These are phyloP conservation scores for Termitomyces heimii DNA, from an alignment of 768 basidiomycete genomes.

Conservation along the genomic window DNA sequence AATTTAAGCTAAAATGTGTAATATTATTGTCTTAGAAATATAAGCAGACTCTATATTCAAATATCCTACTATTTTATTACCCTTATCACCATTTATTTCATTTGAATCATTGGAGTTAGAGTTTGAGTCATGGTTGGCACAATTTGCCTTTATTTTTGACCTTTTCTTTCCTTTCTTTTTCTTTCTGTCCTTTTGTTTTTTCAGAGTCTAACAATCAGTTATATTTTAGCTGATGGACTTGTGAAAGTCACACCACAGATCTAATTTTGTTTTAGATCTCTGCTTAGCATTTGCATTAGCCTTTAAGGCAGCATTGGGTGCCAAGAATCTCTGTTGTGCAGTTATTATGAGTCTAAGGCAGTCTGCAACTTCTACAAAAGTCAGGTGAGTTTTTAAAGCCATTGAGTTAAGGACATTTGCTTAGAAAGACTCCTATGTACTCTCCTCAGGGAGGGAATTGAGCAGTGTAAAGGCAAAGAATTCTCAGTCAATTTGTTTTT, in stretches of 20 bases:
- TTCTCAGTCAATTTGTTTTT: background rate
- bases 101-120: background rate
- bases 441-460: too few species aligned
- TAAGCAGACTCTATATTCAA: background rate
- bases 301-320: background rate
- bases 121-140: background rate
- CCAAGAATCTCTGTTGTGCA: background rate
- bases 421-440: background rate
- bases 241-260: background rate
- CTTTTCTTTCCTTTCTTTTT: background rate
- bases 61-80: background rate
- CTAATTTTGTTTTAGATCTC: background rate
- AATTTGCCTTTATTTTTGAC: background rate
- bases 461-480: background rate
- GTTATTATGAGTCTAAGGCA: background rate
- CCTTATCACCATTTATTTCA: background rate
- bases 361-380: background rate
- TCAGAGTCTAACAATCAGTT: background rate
- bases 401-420: background rate
- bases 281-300: background rate
- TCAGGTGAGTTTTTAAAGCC: background rate
- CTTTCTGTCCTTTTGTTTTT: background rate
- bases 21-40: too few species aligned
- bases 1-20: too few species aligned
- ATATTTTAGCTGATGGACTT: background rate